phyloP scores from a whole-genome alignment of 1,284 basidiomycete genomes.

The Naganishia albida region DNA sequence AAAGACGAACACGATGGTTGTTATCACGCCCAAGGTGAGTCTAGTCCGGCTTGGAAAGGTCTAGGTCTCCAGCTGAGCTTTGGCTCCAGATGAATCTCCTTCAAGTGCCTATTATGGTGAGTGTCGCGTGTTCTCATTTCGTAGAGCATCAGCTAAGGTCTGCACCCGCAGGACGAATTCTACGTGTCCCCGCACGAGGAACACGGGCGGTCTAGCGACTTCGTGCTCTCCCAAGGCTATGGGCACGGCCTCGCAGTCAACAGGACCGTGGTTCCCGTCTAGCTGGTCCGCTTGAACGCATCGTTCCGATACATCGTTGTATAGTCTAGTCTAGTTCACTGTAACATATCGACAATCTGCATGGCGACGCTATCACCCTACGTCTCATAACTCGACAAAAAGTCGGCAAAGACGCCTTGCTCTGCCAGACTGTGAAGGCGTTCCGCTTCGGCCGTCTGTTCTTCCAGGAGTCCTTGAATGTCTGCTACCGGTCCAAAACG shows the following conservation, averaged over 20 bases:
- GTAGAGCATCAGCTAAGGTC: neutral
- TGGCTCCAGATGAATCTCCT: conserved; percentile 70
- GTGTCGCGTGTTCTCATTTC: neutral
- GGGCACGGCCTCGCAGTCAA: conserved; percentile 35
- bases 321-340: conserved; percentile 6
- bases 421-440: conserved; percentile 14
- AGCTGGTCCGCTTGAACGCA: neutral
- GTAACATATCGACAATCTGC: conserved; percentile 3
- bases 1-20: conserved; percentile 86
- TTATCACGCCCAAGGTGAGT: conserved; percentile 80
- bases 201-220: conserved; percentile 49
- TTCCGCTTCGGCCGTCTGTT: conserved; percentile 22
- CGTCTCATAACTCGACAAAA: conserved; percentile 1
- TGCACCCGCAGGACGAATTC: conserved; percentile 60
- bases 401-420: conserved; percentile 9
- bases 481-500: conserved; percentile 16
- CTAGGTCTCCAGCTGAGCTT: neutral
- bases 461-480: conserved; percentile 18
- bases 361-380: conserved; percentile 1
- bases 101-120: conserved; percentile 82
- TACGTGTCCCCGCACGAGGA: conserved; percentile 66
- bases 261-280: neutral
- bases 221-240: conserved; percentile 50
- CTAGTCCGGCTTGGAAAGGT: too few species aligned
- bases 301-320: neutral